Evolutionary conservation across 192 early-diverging fungal genomes (phyloP), one percentile per base, ranked within the genome.

Genomic region (Pilaira anomala): DNA sequence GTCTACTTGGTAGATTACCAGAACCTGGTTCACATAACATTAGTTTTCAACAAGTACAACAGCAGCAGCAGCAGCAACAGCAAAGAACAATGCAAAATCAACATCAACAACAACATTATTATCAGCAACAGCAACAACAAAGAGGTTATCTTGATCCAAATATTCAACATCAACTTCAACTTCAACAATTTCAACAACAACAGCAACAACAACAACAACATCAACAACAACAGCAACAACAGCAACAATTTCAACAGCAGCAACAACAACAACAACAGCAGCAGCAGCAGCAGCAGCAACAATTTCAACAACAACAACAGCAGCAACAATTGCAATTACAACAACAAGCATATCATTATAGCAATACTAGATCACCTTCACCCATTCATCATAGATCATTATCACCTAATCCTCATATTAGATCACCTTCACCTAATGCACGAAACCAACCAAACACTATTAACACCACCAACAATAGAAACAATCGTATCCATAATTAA

Each of bases 21-120:
- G 66, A 68, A 49, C 52, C 66, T 6, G 66, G 66, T 16, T 60
- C 66, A 7, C 60, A 68, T 40, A 68, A 68, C 21, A 48, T 68
- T 18, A 61, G 50, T 33, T 68, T 68, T 26, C 66, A 68, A 30
- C 66, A 68, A 28, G 36, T 68, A n/a, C 66, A 68, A 21, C 61
- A 61, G 5, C 60, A 63, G 19, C 60, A 62, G 9, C 60, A 48
- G 1, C 60, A 50, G 11, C 60, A 49, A 19, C 60, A 62, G 11
- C 60, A 60, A 18, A 21, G 25, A n/a, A 30, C 36, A 18, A 33
- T 41, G 16, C 58, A 60, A 13, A 29, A 44, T 1, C 40, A 42
- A 42, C 57, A 59, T 1, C 57, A 41, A 60, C 58, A 60, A n/a
- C 58, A 60, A 46, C 58, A 60, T 5, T 41, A 60, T 16, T 24